Base-by-base conservation (phyloP, 257 asterid species). In the Eucommia ulmoides region DNA sequence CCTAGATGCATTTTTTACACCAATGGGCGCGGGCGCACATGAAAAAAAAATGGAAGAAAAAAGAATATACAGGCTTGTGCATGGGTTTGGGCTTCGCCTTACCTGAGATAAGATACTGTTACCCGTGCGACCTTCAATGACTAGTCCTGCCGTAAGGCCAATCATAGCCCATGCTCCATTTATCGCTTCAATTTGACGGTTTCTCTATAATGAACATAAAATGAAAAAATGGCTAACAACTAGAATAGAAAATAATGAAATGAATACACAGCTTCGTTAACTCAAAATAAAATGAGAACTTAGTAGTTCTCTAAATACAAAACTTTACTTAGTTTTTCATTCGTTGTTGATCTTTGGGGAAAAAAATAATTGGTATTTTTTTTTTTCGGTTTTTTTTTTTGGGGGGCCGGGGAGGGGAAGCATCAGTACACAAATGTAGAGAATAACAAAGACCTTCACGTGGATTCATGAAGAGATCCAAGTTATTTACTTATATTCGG, bases 131-230 rank as follows among this genome's bases (percentile, higher is more conserved):
- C 93, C 94, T 77, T 85, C 98, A 21, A 85, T 68, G 71, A 85
- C 79, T 56, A 91, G 69, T 58, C 83, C 96, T 4, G 70, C 80
- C 1, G 98, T 91, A 18, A 86, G 88, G 52, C 98, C 98, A n/a
- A 91, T 67, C 93, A 91, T 86, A 23, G 98, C 98, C 96, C 94
- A 85, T 0, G 93, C 93, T 29, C 98, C 96, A 3, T 91, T 91
- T 48, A 83, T 72, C 45, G 96, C 98, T 75, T 91, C 96, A 50
- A 83, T 81, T 64, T 67, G 49, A 2, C 79, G 77, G 7, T 54
- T 79, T 71, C 61, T 81, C 98, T 86, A 60, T 22, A 33, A n/a
- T 21, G 20, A 51, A 17, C 18, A 14, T 8, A 57, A 21, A 22
- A 47, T 33, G 35, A 19, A 22, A 46, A 55, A 56, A n/a, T n/a